These are phyloP conservation scores for Vigna unguiculata DNA, from an alignment of 306 rosid genomes.

Conservation along the genomic window DNA sequence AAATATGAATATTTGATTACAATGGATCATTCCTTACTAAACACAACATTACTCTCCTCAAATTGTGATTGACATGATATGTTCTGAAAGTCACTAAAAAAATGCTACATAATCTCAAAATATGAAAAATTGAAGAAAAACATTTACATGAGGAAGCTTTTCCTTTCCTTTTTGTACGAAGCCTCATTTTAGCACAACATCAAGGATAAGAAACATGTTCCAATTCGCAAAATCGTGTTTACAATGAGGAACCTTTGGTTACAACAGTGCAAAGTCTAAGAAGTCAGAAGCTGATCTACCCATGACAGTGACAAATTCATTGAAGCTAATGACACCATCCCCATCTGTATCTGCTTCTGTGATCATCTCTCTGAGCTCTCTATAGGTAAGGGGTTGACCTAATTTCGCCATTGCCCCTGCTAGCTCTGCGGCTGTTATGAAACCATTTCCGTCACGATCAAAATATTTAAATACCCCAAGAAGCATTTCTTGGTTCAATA, in stretches of 20 bases:
- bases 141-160: background rate
- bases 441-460: slow-evolving; percentile 76
- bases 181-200: background rate
- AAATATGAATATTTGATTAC: slow-evolving; percentile 12
- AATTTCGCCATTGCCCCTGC: slow-evolving; percentile 78
- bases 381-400: slow-evolving; percentile 74
- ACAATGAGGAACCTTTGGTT: background rate
- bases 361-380: slow-evolving; percentile 74
- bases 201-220: slow-evolving; percentile 19
- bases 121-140: background rate
- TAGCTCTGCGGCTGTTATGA: slow-evolving; percentile 66
- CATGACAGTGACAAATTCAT: slow-evolving; percentile 69
- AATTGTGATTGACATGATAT: background rate
- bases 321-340: slow-evolving; percentile 79
- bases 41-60: background rate
- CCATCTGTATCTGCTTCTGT: slow-evolving; percentile 73
- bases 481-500: slow-evolving; percentile 61
- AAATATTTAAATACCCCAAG: slow-evolving; percentile 65
- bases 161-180: background rate
- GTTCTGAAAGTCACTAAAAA: background rate
- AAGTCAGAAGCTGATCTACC: slow-evolving; percentile 61
- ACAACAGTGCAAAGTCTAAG: slow-evolving; percentile 55
- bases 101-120: slow-evolving; percentile 1
- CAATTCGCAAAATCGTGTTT: background rate
- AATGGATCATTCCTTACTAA: background rate